Percentiles rank a stretch among this genome's conserved stretches.
Evolutionary conservation across 1,284 basidiomycete genomes (phyloP).

Genomic region (Quambalaria eucalypti): DNA sequence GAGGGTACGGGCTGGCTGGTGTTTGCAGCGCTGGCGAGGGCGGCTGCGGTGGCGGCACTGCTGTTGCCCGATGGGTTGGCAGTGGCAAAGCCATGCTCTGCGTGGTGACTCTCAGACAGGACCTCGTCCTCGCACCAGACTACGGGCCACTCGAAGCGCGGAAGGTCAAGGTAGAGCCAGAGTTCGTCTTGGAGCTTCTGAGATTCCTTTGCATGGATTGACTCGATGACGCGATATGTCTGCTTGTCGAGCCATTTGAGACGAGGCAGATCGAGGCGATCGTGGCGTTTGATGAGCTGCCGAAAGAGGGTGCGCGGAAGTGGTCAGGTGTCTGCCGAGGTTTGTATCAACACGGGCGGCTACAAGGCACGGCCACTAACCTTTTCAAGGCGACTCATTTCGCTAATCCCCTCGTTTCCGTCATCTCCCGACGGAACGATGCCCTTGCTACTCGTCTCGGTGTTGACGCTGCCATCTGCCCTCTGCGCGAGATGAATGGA

Average conservation of each 20-base stretch:
- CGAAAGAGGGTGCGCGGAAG: slow-evolving; percentile 1
- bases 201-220: slow-evolving; percentile 46
- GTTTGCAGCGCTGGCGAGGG: not conserved
- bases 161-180: slow-evolving; percentile 88
- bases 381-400: slow-evolving; percentile 89
- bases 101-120: too few relatives aligned
- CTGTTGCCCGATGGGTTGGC: not conserved
- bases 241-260: slow-evolving; percentile 92
- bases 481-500: slow-evolving; percentile 71
- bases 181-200: slow-evolving; percentile 20
- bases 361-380: slow-evolving; percentile 49
- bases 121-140: slow-evolving; percentile 63
- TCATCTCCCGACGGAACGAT: slow-evolving; percentile 12
- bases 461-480: slow-evolving; percentile 73
- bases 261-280: slow-evolving; percentile 83
- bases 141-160: slow-evolving; percentile 96
- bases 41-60: not conserved
- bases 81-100: too few relatives aligned
- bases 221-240: slow-evolving; percentile 85
- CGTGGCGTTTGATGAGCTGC: slow-evolving; percentile 88
- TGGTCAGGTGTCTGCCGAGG: too few relatives aligned
- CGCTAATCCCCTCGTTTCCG: slow-evolving; percentile 55
- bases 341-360: not conserved
- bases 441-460: slow-evolving; percentile 59
- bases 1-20: not conserved